Evolutionary conservation across 169 alveolate species (phyloP), one percentile per base, ranked within the genome.

Genomic region (Plasmodium reichenowi): DNA sequence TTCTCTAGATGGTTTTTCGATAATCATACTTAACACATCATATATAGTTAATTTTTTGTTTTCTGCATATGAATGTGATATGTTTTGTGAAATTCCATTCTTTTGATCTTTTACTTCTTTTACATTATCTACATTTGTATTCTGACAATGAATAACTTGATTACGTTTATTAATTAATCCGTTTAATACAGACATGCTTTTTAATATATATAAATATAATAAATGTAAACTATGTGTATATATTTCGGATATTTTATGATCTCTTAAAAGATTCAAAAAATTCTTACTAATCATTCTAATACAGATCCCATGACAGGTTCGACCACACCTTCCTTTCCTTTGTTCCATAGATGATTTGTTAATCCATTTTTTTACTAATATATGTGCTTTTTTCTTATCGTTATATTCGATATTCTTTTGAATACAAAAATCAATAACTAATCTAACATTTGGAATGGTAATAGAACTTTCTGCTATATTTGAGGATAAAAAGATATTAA

Each of bases 291-390:
- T 74, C 88, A 74, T 74, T 13, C 88, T 64, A 1, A 74, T 74
- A 67, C 88, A 74, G 4, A 74, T 74, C 3, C 88, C 88, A 74
- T 74, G 88, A 45, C 88, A 74, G 0, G 88, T 74, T 32, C 88
- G 45, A 8, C 88, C 88, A 45, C 88, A 74, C 9, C 88, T 74
- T 0, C 88, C 88, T 67, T 74, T 74, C 15, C 88, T 58, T 24
- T 74, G 88, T 45, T 74, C 88, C 88, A 74, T 74, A 32, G 88
- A 74, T 1, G 88, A 74, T 29, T 74, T 74, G 29, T 74, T 74
- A 15, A 60, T 60, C 88, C 88, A 74, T 7, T 74, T 74, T 26
- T 74, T 74, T 4, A 52, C 71, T 22, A 74, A 45, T 2, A 74
- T 59, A 52, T 74, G 74, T 2, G 88, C 88, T n/a, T 32, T 74